Percentiles rank a stretch among this genome's conserved stretches.
These are phyloP conservation scores for Myotisia sp. DNA, from an alignment of 2,329 filamentous ascomycete genomes.

Conservation along the genomic window DNA sequence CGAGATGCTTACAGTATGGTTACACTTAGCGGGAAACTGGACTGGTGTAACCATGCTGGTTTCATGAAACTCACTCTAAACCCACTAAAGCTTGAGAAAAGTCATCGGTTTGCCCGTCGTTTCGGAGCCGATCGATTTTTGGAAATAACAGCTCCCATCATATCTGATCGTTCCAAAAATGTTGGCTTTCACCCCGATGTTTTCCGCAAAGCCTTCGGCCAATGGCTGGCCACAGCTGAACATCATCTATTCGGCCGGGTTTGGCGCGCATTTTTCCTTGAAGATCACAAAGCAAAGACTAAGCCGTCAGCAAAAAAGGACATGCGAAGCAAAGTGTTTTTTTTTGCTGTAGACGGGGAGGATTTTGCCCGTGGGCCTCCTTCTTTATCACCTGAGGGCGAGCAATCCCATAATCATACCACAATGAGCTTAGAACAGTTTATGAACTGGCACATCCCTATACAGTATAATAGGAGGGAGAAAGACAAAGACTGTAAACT, in stretches of 20 bases:
- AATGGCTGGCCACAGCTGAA: conserved; percentile 27
- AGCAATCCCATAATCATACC: conserved; percentile 20
- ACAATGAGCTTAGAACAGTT: conserved; percentile 26
- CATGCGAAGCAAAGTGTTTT: conserved; percentile 21
- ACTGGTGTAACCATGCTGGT: conserved; percentile 24
- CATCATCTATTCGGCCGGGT: conserved; percentile 29
- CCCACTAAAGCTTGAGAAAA: conserved; percentile 28
- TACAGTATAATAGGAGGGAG: conserved; percentile 22
- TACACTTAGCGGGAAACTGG: conserved; percentile 27
- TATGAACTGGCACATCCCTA: conserved; percentile 34
- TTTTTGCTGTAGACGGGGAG: conserved; percentile 33
- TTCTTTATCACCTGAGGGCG: conserved; percentile 11
- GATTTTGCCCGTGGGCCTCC: conserved; percentile 20
- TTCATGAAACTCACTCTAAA: conserved; percentile 29
- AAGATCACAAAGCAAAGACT: conserved; percentile 23
- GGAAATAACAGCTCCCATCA: conserved; percentile 25
- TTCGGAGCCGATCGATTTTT: conserved; percentile 36
- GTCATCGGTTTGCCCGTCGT: conserved; percentile 32
- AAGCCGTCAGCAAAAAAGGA: conserved; percentile 13
- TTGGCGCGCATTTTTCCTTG: conserved; percentile 33
- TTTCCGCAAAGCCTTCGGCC: conserved; percentile 22
- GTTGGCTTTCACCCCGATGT: conserved; percentile 13
- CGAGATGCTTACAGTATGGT: conserved; percentile 24
- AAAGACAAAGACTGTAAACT: conserved; percentile 27
- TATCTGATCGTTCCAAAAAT: conserved; percentile 18